Base-by-base conservation (phyloP, 2,329 filamentous ascomycete genomes). In the Metarhizium brunneum region DNA sequence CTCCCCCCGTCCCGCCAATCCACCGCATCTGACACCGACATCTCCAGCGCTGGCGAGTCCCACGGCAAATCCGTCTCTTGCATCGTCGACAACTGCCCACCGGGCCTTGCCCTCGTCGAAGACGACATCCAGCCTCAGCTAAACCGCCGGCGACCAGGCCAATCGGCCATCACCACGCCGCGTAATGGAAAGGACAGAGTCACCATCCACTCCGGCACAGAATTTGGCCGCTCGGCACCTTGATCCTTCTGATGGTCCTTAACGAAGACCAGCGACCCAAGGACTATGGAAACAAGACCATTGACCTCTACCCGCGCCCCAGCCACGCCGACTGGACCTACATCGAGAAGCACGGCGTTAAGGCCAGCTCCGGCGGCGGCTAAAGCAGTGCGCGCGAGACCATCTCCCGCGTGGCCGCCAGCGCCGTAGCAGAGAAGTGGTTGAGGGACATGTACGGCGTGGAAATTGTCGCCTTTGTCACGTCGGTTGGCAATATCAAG, bases 21-120 rank as follows among this genome's bases (percentile, higher is more conserved):
- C 53, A 42, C 40, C 53, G 18, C 40, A 42, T 42, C 50, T 47
- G 43, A 47, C 43, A 25, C 18, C 50, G 16, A 48, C 43, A 36
- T 6, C 52, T 55, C 53, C 61, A 76, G 76, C 65, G 76, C 74
- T 61, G 76, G 77, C 67, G 76, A 79, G 68, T 95, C 89, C 56
- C 92, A 96, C 76, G 95, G 92, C 77, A 87, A 86, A 66, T 92
- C 88, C 36, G 91, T 97, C 66, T 92, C 91, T 68, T 95, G 90
- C 76, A 96, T 25, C 66, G 86, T 97, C 73, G 92, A 97, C 70
- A 91, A 91, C 64, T 88, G 85, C 67, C 94, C 14, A 89, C 84
- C 97, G 70, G 87, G 83, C 25, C 25, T 25, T 25, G 25, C 1
- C 0, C 25, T 25, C 25, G 25, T 25, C 59, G 92, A 96, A 73